Evolutionary conservation across 140 eudicot species (phyloP).

Genomic region (Flaveria floridana): DNA sequence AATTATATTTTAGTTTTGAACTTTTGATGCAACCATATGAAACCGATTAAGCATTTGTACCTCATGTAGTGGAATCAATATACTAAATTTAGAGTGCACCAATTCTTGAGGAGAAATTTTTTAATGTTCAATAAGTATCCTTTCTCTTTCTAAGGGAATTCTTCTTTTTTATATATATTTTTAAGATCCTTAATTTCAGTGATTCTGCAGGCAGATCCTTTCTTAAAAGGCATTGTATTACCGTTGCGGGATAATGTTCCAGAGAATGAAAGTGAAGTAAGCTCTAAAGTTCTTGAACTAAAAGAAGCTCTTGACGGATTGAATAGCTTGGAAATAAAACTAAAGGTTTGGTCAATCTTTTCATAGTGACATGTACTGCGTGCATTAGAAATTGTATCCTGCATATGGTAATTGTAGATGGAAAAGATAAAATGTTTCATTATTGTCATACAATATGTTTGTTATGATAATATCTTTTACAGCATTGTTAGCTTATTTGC

Average conservation of each 20-base stretch:
- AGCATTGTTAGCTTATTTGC: conserved; percentile 15
- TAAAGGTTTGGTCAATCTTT: conserved; percentile 52
- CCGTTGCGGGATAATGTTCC: conserved; percentile 58
- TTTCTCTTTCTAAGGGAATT: background rate
- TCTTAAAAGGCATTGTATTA: conserved; percentile 57
- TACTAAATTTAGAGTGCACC: too few relatives aligned
- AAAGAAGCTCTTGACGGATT: conserved; percentile 57
- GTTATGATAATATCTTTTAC: background rate
- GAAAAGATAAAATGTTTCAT: background rate
- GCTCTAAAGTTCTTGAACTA: conserved; percentile 46
- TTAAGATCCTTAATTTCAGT: conserved; percentile 31
- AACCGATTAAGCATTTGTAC: too few relatives aligned
- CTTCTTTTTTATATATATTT: background rate
- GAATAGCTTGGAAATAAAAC: conserved; percentile 68
- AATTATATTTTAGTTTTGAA: too few relatives aligned
- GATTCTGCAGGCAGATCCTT: conserved; percentile 65
- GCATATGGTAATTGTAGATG: background rate
- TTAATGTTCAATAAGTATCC: background rate
- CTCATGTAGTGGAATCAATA: too few relatives aligned
- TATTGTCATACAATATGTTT: background rate
- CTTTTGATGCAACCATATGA: too few relatives aligned
- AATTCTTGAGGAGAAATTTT: too few relatives aligned
- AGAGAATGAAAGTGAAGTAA: conserved; percentile 35
- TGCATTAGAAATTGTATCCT: background rate
- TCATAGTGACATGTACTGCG: background rate